Base-by-base conservation (phyloP, 2,329 filamentous ascomycete genomes). In the Thielaviopsis ethacetica region DNA sequence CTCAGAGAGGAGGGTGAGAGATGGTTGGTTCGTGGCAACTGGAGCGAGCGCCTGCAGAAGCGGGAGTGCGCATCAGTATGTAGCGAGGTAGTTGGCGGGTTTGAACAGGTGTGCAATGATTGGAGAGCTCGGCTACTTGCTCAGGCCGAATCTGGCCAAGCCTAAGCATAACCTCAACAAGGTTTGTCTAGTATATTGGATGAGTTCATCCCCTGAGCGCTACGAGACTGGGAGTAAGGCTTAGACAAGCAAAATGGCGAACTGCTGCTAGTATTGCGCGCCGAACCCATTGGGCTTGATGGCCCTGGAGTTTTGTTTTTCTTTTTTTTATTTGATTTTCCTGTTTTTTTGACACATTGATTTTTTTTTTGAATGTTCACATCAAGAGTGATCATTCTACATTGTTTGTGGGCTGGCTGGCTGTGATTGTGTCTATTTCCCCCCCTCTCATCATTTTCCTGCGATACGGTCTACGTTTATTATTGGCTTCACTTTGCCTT, bases 11-110 rank as follows among this genome's bases (percentile, higher is more conserved):
- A 93, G 68, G 91, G 89, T 5, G 84, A 89, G 63, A 75, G 81
- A 59, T 95, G 89, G 83, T 80, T 98, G 53, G 81, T 84, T 61
- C 80, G 80, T 44, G 89, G 88, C 6, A 86, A 89, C 65, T 96
- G 91, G 91, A 81, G 90, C 55, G 82, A 85, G 64, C 79, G 86
- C 58, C 71, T 96, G 41, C 76, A 80, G 63, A 83, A 82, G 58
- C 80, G 91, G 58, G 90, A 95, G 69, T 94, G 90, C 62, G 89
- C 87, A 7, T 78, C 78, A 22, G 86, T 91, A 15, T 97, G 93
- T 70, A 79, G 84, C 4, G 89, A 94, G 62, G 91, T 98, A 1
- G 84, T 96, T 38, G 85, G 85, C 53, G 93, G 93, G 0, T 97
- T 98, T 67, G 91, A 96, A 70, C 85, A 90, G 67, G 84, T 91